Evolutionary conservation across 768 basidiomycete genomes (phyloP).

Genomic region (Xerocomellus chrysenteron): DNA sequence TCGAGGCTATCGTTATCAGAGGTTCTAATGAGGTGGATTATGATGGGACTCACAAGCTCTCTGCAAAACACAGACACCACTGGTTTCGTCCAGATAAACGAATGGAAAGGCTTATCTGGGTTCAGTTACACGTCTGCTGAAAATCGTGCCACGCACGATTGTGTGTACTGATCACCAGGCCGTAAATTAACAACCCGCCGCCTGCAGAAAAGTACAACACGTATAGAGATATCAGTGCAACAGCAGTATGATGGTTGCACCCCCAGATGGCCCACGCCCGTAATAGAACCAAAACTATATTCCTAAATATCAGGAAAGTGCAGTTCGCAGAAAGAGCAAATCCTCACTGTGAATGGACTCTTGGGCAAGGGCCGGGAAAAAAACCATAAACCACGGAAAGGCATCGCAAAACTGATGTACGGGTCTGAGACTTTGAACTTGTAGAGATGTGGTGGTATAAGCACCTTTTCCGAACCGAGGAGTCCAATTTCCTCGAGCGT

Average conservation of each 20-base stretch:
- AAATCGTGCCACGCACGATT: not conserved
- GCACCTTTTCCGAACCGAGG: slow-evolving; percentile 6
- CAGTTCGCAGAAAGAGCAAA: not conserved
- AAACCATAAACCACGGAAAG: not conserved
- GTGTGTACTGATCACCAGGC: not conserved
- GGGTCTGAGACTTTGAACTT: too few relatives aligned
- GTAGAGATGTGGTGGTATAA: too few relatives aligned
- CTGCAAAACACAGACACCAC: not conserved
- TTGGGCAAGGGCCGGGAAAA: not conserved
- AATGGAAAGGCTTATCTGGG: not conserved
- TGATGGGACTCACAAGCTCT: not conserved
- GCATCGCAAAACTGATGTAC: slow-evolving; percentile 8
- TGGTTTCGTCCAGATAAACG: not conserved
- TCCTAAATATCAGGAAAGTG: not conserved
- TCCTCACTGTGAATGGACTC: slow-evolving; percentile 16
- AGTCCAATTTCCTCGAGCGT: slow-evolving; percentile 15
- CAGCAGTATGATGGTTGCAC: not conserved
- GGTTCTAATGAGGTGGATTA: not conserved
- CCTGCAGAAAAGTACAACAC: not conserved
- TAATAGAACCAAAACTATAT: slow-evolving; percentile 14
- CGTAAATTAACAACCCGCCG: not conserved
- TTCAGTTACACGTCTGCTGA: not conserved
- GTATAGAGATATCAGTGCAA: not conserved
- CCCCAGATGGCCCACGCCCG: slow-evolving; percentile 21
- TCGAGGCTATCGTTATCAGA: not conserved